Base-by-base conservation (phyloP, 257 asterid genomes). In the Ilex asprella region DNA sequence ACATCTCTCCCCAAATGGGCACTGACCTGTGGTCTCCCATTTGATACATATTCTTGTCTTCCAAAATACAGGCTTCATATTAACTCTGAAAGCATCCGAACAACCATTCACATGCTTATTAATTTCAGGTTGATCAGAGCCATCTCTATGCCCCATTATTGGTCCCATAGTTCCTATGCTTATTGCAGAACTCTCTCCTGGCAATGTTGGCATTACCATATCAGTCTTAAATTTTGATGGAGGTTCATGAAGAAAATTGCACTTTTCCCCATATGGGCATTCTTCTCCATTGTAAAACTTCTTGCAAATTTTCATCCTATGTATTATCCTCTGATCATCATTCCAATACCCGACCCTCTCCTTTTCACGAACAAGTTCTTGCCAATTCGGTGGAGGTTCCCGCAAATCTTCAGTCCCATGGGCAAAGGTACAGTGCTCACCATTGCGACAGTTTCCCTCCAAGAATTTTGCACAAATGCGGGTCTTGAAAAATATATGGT, bases 321-420 rank as follows among this genome's bases (percentile, higher is more conserved):
- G 89, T 16, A 75, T 73, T 68, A 75, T 62, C 47, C 82, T 79
- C 39, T 76, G 95, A 73, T 91, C 95, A 69, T 84, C 94, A 15
- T 67, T 75, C 83, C 82, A 78, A 9, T 59, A 0, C 41, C 41
- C 41, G 8, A 35, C 86, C 49, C 82, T 81, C 16, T 86, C 93
- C 75, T 71, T 87, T 58, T 85, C 97, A 5, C 88, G 76, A 10
- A 88, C 60, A 31, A 84, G 72, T 0, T 88, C 96, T 60, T 91
- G 94, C 96, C 96, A 88, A 66, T 91, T 82, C 0, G 87, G 95
- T 2, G 98, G 92, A 5, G 95, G 98, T 57, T 79, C 79, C 0
- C 90, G 80, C 68, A 81, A 32, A 63, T 88, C 98, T 10, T 78
- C 78, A 21, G 15, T 27, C 10, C 98, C 96, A 50, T 91, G 98